These are phyloP conservation scores for Salpingoeca rosetta DNA, from an alignment of 78 protist species.

Conservation along the genomic window DNA sequence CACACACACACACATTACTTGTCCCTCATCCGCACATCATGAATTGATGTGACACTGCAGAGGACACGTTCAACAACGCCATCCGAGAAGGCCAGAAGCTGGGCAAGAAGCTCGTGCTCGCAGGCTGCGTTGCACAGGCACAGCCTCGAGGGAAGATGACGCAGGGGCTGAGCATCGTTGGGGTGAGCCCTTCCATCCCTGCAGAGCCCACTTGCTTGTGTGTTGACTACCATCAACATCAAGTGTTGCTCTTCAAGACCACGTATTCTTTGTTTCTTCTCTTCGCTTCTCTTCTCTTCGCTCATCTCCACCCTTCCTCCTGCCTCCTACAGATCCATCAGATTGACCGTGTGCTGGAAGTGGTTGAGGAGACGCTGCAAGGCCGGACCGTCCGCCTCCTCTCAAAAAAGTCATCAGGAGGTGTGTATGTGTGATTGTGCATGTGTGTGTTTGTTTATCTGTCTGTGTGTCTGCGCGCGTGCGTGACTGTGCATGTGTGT, in stretches of 20 bases:
- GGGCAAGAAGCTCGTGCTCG: slow-evolving; percentile 31
- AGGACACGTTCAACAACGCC: slow-evolving; percentile 22
- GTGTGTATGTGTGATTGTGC: too few species aligned
- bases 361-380: slow-evolving; percentile 38
- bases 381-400: slow-evolving; percentile 40
- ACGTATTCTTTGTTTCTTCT: neutral
- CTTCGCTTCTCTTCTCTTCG: neutral
- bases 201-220: too few species aligned
- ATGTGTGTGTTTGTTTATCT: too few species aligned
- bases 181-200: too few species aligned
- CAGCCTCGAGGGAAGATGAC: slow-evolving; percentile 19
- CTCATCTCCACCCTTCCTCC: neutral
- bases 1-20: too few species aligned
- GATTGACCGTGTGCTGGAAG: slow-evolving; percentile 52
- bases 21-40: too few species aligned
- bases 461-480: too few species aligned
- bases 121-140: slow-evolving; percentile 62
- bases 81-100: neutral
- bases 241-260: too few species aligned
- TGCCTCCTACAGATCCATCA: slow-evolving; percentile 14
- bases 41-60: too few species aligned
- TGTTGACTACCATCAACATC: too few species aligned
- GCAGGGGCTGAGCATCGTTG: slow-evolving; percentile 20
- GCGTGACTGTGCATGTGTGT: too few species aligned
- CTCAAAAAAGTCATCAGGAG: neutral